A percentile compares a stretch with the other conserved stretches of the same genome.
These are phyloP conservation scores for Calonectria leucothoes DNA, from an alignment of 2,329 filamentous ascomycete genomes.

Conservation along the genomic window DNA sequence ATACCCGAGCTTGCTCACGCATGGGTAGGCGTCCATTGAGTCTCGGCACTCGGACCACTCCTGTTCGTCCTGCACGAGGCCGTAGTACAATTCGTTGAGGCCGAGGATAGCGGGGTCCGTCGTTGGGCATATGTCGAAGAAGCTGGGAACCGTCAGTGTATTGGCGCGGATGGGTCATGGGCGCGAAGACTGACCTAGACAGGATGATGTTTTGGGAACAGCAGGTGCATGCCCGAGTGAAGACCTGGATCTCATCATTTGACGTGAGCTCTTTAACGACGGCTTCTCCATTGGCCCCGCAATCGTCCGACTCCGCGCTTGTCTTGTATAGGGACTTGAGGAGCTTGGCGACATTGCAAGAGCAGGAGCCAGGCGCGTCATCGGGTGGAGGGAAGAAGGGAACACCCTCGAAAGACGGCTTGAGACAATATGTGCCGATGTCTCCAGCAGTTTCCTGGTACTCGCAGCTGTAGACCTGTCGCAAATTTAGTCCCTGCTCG, in stretches of 20 bases:
- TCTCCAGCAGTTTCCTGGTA: not conserved
- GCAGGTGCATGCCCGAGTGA: not conserved
- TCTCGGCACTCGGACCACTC: not conserved
- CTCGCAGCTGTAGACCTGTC: slow-evolving; percentile 3
- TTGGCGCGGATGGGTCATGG: no score
- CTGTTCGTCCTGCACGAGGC: not conserved
- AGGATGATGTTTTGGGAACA: not conserved
- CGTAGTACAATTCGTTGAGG: not conserved
- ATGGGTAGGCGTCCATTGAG: not conserved
- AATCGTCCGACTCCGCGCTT: not conserved
- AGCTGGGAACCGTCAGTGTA: not conserved
- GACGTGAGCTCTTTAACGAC: not conserved
- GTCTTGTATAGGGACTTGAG: not conserved
- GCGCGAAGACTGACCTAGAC: not conserved
- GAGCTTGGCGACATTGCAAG: not conserved
- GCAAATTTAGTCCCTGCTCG: not conserved
- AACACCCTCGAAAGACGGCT: not conserved
- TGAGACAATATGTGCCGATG: not conserved
- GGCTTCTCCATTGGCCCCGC: not conserved
- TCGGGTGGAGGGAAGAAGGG: not conserved
- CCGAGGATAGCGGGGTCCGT: not conserved
- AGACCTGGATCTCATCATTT: not conserved
- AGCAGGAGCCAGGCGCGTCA: not conserved
- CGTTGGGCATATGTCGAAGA: not conserved
- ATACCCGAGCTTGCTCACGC: not conserved